These are phyloP conservation scores for Butyriboletus regius DNA, from an alignment of 1,284 basidiomycete species.

Conservation along the genomic window DNA sequence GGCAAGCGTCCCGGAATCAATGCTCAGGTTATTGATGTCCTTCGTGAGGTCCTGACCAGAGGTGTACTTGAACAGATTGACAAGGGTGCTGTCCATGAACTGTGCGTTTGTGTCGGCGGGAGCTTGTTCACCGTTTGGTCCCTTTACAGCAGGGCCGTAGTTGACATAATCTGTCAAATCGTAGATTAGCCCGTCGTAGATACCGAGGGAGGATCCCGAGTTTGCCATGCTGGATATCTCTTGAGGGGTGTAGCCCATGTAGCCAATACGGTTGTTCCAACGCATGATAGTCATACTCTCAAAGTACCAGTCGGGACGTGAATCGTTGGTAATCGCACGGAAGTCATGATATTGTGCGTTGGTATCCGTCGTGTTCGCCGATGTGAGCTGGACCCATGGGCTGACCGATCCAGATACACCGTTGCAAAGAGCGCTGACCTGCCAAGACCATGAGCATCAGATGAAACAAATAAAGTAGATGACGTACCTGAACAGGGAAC, in stretches of 20 bases:
- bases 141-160: constrained; percentile 47
- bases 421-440: no score
- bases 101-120: constrained; percentile 53
- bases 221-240: constrained; percentile 69
- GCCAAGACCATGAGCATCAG: no score
- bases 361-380: no score
- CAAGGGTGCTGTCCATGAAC: constrained; percentile 73
- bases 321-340: no score
- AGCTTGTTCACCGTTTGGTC: constrained; percentile 56
- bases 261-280: constrained; percentile 80
- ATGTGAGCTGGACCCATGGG: no score
- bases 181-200: constrained; percentile 82
- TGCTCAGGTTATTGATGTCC: no score
- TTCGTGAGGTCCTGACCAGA: constrained; percentile 69
- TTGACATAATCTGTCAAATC: constrained; percentile 79
- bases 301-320: no score
- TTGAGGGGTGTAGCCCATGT: constrained; percentile 79
- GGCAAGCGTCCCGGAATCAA: no score
- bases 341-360: no score
- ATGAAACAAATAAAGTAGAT: no score
- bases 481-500: no score
- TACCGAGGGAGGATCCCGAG: constrained; percentile 62
- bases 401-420: no score
- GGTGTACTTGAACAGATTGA: constrained; percentile 77
- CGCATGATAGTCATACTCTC: constrained; percentile 64